These are phyloP conservation scores for Ophiocordyceps camponoti-floridani DNA, from an alignment of 2,329 filamentous ascomycete species.

Conservation along the genomic window DNA sequence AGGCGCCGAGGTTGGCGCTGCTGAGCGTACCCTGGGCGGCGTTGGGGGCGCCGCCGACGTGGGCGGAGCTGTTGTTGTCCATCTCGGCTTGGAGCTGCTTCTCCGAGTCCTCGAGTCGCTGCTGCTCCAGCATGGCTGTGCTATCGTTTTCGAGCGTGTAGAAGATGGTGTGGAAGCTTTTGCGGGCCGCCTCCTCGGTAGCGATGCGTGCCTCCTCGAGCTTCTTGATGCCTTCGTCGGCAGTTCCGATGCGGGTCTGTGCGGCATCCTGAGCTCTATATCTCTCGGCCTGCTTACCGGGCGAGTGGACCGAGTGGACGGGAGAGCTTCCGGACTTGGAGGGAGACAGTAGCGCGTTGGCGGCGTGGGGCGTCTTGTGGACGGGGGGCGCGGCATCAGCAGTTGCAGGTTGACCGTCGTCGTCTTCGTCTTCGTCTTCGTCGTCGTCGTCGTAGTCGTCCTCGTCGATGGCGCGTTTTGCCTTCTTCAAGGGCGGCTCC, in stretches of 20 bases:
- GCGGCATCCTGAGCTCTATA: slow-evolving; percentile 28
- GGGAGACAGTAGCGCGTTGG: slow-evolving; percentile 45
- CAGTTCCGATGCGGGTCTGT: slow-evolving; percentile 44
- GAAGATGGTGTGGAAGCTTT: slow-evolving; percentile 83
- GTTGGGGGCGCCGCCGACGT: slow-evolving; percentile 28
- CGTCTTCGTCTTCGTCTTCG: slow-evolving; percentile 53
- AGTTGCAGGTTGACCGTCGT: slow-evolving; percentile 21
- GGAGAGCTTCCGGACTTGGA: slow-evolving; percentile 53
- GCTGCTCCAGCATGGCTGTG: slow-evolving; percentile 93
- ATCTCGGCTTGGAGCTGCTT: slow-evolving; percentile 93
- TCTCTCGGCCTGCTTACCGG: slow-evolving; percentile 37
- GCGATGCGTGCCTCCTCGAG: slow-evolving; percentile 82
- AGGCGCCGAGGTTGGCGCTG: slow-evolving; percentile 86
- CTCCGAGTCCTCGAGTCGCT: slow-evolving; percentile 90
- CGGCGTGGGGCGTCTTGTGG: slow-evolving; percentile 32
- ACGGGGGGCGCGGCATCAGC: slow-evolving; percentile 23
- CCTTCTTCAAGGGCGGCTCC: slow-evolving; percentile 53
- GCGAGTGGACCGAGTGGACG: slow-evolving; percentile 43
- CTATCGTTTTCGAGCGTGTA: slow-evolving; percentile 91
- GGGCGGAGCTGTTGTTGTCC: slow-evolving; percentile 43
- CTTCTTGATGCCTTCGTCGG: slow-evolving; percentile 82
- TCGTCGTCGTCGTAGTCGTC: slow-evolving; percentile 79
- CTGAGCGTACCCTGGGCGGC: slow-evolving; percentile 77
- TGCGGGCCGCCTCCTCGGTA: slow-evolving; percentile 75
- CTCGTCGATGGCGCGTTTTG: slow-evolving; percentile 62